These are phyloP conservation scores for Paramecium bursaria DNA, from an alignment of 73 alveolate species.

Conservation along the genomic window DNA sequence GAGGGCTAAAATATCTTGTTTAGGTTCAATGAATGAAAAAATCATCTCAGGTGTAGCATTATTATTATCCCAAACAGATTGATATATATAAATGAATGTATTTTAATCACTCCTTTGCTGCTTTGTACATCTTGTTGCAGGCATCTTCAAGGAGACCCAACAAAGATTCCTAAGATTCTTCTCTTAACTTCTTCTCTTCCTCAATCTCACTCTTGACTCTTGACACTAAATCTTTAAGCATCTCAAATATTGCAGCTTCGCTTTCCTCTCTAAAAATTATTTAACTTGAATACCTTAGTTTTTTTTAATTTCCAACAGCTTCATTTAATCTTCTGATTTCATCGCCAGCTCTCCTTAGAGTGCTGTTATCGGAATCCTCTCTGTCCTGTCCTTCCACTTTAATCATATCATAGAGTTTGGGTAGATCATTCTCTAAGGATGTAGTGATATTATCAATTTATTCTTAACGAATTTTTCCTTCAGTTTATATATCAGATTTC, in stretches of 20 bases:
- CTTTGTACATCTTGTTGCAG: slow-evolving; percentile 82
- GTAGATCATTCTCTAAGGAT: slow-evolving; percentile 69
- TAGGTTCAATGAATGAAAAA: slow-evolving; percentile 64
- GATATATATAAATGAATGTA: too few relatives aligned
- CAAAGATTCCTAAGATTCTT: slow-evolving; percentile 91
- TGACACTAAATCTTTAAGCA: slow-evolving; percentile 88
- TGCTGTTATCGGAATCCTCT: slow-evolving; percentile 65
- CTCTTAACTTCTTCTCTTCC: slow-evolving; percentile 93
- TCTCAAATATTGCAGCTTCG: slow-evolving; percentile 92
- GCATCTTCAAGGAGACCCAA: slow-evolving; percentile 95
- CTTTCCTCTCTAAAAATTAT: slow-evolving; percentile 84
- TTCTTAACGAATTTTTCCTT: slow-evolving; percentile 69
- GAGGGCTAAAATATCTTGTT: slow-evolving; percentile 25
- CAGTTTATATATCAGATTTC: slow-evolving; percentile 68
- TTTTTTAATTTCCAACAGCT: slow-evolving; percentile 63
- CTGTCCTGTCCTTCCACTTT: slow-evolving; percentile 66
- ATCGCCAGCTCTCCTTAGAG: slow-evolving; percentile 73
- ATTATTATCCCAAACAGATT: slow-evolving; percentile 34
- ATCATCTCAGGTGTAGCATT: slow-evolving; percentile 69
- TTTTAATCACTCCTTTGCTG: slow-evolving; percentile 71
- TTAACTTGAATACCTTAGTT: slow-evolving; percentile 14
- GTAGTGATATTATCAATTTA: slow-evolving; percentile 58
- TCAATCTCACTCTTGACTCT: slow-evolving; percentile 92
- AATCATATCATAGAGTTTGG: slow-evolving; percentile 64
- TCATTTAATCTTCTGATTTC: slow-evolving; percentile 69